phyloP scores from a whole-genome alignment of 1,139 yeast species.

The Candida tunisiensis region DNA sequence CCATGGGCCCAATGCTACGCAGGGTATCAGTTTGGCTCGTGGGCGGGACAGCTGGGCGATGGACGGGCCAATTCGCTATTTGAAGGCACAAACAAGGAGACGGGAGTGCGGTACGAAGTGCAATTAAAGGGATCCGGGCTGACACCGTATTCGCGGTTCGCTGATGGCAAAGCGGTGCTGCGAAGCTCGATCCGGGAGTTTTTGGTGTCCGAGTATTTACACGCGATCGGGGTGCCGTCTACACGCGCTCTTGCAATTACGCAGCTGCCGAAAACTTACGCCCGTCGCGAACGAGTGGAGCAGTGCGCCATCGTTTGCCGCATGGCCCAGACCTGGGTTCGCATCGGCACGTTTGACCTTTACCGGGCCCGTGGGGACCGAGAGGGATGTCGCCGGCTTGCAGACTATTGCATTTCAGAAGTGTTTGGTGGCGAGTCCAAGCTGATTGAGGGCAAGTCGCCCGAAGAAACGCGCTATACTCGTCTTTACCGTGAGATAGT shows the following conservation, averaged over 20 bases:
- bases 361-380: conserved; percentile 63
- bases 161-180: conserved; percentile 90
- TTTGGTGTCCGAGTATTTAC: conserved; percentile 63
- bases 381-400: conserved; percentile 38
- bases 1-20: conserved; percentile 91
- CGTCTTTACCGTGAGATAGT: conserved; percentile 56
- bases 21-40: conserved; percentile 90
- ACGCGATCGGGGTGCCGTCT: conserved; percentile 74
- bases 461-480: conserved; percentile 35
- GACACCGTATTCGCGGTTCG: conserved; percentile 87
- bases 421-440: conserved; percentile 30
- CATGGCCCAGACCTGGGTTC: conserved; percentile 73
- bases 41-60: conserved; percentile 96
- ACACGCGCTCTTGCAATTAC: conserved; percentile 71
- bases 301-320: conserved; percentile 76
- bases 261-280: conserved; percentile 55
- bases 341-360: conserved; percentile 83
- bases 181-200: conserved; percentile 82
- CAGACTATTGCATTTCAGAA: conserved; percentile 59
- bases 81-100: conserved; percentile 32
- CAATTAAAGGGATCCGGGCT: conserved; percentile 87
- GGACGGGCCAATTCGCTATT: conserved; percentile 80
- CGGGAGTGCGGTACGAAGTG: conserved; percentile 34
- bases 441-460: conserved; percentile 12
- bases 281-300: conserved; percentile 52